phyloP scores from a whole-genome alignment of 225 moss, liverwort and hornwort genomes.

The Straminergon stramineum region DNA sequence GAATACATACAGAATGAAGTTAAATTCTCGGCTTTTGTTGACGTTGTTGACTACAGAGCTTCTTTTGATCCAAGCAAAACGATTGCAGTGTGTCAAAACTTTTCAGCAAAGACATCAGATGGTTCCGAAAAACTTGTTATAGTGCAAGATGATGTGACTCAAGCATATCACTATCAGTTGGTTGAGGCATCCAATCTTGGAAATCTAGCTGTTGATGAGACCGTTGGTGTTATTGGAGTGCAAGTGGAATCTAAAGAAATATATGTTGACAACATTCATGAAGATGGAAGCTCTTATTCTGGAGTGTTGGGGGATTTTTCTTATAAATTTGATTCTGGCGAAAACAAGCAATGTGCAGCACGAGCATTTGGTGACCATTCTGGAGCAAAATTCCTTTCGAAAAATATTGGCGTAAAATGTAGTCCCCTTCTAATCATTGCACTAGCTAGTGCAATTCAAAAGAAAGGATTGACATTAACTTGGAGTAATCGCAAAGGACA shows the following conservation, averaged over 20 bases:
- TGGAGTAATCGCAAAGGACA: not conserved
- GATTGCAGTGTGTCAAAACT: not conserved
- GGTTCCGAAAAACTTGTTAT: not conserved
- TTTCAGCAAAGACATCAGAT: not conserved
- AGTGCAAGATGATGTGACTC: not conserved
- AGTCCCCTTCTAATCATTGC: not conserved
- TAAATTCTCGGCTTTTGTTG: fast-evolving
- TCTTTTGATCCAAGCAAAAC: not conserved
- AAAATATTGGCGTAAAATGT: not conserved
- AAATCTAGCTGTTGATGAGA: fast-evolving
- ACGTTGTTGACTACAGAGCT: not conserved
- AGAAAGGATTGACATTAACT: not conserved
- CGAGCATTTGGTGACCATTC: not conserved
- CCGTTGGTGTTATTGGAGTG: not conserved
- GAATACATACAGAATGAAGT: too few species aligned
- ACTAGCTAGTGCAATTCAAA: not conserved
- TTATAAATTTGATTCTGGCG: not conserved
- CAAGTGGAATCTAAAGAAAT: not conserved
- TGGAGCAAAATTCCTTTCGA: not conserved
- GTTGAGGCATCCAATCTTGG: fast-evolving
- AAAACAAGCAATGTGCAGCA: not conserved
- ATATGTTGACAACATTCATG: not conserved
- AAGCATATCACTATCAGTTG: not conserved
- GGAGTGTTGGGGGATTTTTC: not conserved
- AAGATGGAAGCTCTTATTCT: not conserved